Conservation (phyloP, 2,329 filamentous ascomycete species). For the Fusarium bactridioides region DNA sequence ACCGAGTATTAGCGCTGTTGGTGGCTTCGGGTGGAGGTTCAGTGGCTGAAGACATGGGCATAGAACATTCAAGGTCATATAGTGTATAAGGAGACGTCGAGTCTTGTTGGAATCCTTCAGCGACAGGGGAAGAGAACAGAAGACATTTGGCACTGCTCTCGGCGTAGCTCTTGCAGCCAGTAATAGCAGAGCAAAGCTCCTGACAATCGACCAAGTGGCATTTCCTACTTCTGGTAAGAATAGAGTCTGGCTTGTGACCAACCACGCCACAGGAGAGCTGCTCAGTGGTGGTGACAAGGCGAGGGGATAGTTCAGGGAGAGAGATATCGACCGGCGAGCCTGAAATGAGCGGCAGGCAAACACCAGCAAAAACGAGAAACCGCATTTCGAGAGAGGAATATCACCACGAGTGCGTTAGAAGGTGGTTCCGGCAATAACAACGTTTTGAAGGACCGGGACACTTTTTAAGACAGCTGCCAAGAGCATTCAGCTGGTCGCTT, state of each 20-base stretch:
- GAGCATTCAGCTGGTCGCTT: background rate
- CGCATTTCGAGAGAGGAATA: background rate
- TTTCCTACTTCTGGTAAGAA: background rate
- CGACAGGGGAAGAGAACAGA: background rate
- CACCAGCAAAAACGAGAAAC: background rate
- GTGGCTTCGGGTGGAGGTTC: background rate
- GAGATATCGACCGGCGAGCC: background rate
- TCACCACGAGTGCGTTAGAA: background rate
- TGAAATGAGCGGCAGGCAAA: background rate
- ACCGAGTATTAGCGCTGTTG: background rate
- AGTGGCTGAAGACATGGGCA: rapidly evolving
- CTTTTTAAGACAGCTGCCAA: background rate
- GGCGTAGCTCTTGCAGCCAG: background rate
- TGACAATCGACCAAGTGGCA: background rate
- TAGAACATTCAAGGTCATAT: background rate
- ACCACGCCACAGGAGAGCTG: background rate
- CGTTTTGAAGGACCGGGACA: background rate
- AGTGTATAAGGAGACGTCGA: background rate
- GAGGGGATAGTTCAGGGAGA: background rate
- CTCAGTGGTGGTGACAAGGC: background rate
- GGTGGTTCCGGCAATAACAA: background rate
- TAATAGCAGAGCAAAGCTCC: background rate
- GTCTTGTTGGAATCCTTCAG: background rate
- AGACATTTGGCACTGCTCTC: background rate
- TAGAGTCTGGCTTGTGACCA: background rate